Evolutionary conservation across 169 alveolate species (phyloP).

Genomic region (Plasmodium ovale): DNA sequence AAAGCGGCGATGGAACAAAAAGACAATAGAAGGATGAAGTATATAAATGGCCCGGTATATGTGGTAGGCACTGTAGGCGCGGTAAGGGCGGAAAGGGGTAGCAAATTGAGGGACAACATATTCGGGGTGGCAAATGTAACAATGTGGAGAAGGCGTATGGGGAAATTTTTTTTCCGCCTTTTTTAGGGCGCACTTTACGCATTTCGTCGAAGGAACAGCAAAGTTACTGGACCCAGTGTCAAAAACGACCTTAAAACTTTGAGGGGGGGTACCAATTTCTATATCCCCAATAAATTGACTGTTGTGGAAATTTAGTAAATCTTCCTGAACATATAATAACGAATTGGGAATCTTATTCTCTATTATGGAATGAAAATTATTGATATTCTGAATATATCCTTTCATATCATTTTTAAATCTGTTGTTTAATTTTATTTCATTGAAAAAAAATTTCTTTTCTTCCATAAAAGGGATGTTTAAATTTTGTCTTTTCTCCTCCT

Average conservation of each 20-base stretch:
- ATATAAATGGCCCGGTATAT: neutral
- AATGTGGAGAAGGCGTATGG: neutral
- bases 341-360: constrained; percentile 48
- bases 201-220: constrained; percentile 91
- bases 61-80: neutral
- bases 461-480: constrained; percentile 16
- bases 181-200: constrained; percentile 61
- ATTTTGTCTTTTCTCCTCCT: constrained; percentile 13
- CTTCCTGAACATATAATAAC: constrained; percentile 77
- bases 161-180: neutral
- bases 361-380: constrained; percentile 25
- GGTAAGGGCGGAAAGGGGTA: too few relatives aligned
- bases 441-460: constrained; percentile 6
- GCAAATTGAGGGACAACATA: too few relatives aligned
- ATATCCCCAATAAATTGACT: constrained; percentile 93
- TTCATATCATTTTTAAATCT: constrained; percentile 62
- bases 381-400: constrained; percentile 47
- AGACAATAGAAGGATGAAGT: neutral
- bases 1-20: too few relatives aligned
- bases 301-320: constrained; percentile 90
- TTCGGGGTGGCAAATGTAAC: too few relatives aligned
- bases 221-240: constrained; percentile 92
- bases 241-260: constrained; percentile 89
- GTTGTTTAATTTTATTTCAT: constrained; percentile 51
- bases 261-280: constrained; percentile 91